Percentiles rank a stretch among this genome's conserved stretches.
These are phyloP conservation scores for Paecilomyces sp. DNA, from an alignment of 2,329 filamentous ascomycete species.

Conservation along the genomic window DNA sequence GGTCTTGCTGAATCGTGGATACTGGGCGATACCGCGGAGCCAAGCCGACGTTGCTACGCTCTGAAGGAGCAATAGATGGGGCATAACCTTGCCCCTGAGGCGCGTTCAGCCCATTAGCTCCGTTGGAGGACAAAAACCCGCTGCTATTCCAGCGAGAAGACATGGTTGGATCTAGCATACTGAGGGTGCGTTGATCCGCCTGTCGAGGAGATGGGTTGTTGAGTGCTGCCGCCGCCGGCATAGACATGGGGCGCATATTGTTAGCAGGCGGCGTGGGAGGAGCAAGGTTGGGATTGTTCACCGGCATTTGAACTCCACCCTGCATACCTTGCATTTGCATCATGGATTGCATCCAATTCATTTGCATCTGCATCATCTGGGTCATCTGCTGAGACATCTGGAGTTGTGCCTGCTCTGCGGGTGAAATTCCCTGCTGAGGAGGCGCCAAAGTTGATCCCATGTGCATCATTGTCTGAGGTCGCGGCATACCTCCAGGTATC, in stretches of 20 bases:
- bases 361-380: slow-evolving; percentile 88
- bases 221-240: slow-evolving; percentile 27
- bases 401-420: slow-evolving; percentile 66
- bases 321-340: slow-evolving; percentile 55
- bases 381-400: slow-evolving; percentile 79
- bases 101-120: slow-evolving; percentile 16
- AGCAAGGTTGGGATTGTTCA: slow-evolving; percentile 18
- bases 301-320: slow-evolving; percentile 21
- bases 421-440: slow-evolving; percentile 37
- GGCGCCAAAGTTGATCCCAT: slow-evolving; percentile 9
- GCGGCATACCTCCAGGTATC: slow-evolving; percentile 21
- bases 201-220: slow-evolving; percentile 19
- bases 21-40: slow-evolving; percentile 89
- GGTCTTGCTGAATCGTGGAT: slow-evolving; percentile 51
- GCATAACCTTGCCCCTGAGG: slow-evolving; percentile 52
- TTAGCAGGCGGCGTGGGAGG: slow-evolving; percentile 17
- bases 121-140: slow-evolving; percentile 22
- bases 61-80: slow-evolving; percentile 87
- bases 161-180: slow-evolving; percentile 66
- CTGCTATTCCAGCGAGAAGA: slow-evolving; percentile 27
- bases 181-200: slow-evolving; percentile 61
- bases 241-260: slow-evolving; percentile 42
- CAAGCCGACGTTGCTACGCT: slow-evolving; percentile 87
- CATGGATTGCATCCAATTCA: slow-evolving; percentile 78
- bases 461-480: slow-evolving; percentile 31